phyloP scores from a whole-genome alignment of 257 asterid species.

The Solanum piurae region DNA sequence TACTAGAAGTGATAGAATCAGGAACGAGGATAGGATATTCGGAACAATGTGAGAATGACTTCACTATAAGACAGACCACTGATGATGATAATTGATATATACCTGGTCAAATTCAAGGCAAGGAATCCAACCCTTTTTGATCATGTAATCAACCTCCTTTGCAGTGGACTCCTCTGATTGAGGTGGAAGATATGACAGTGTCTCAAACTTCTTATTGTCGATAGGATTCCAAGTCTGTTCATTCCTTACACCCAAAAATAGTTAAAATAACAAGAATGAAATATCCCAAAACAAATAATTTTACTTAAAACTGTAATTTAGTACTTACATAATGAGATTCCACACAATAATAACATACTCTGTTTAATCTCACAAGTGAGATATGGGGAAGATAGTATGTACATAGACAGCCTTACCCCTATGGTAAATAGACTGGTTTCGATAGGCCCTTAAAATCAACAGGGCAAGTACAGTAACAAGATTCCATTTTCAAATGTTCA shows the following conservation, averaged over 20 bases:
- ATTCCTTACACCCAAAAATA: neutral
- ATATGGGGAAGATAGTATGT: neutral
- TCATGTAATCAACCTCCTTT: conserved; percentile 39
- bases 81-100: neutral
- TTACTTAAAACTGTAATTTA: neutral
- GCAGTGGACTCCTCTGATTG: conserved; percentile 31
- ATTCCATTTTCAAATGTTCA: neutral
- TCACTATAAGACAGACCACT: neutral
- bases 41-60: neutral
- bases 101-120: conserved; percentile 48
- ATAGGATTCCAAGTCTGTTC: conserved; percentile 45
- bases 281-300: neutral
- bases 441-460: neutral
- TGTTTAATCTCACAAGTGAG: neutral
- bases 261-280: neutral
- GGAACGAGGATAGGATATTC: neutral
- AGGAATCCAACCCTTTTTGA: conserved; percentile 39
- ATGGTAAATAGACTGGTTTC: neutral
- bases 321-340: neutral
- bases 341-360: neutral
- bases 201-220: conserved; percentile 40
- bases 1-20: neutral
- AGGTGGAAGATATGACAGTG: conserved; percentile 35
- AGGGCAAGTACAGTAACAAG: neutral
- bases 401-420: neutral